Base-by-base conservation (phyloP, 2,329 filamentous ascomycete genomes). In the Penicillium sp. region DNA sequence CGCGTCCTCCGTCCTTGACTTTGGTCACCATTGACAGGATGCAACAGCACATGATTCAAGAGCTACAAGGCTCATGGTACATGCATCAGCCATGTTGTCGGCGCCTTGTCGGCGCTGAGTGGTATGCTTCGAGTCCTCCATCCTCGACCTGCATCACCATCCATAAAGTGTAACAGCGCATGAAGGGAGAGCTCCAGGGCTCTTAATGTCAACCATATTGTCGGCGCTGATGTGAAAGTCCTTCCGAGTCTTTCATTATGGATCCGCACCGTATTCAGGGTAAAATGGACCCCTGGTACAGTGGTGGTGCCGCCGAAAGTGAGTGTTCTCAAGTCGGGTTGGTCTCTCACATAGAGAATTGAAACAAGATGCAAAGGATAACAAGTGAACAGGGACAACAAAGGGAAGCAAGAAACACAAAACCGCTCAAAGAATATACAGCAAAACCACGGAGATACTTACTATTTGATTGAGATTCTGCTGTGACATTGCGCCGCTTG, bases 381-480 rank as follows among this genome's bases (percentile, higher is more conserved):
- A 23, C 23, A 14, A 35, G 34, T 34, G 9, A 35, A 39, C 29
- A 11, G 23, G 6, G 16, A 57, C 14, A 42, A 57, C 14, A 42
- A 38, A 34, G 43, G 34, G 16, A 51, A 45, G 40, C 10, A n/a
- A 13, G n/a, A 13, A 32, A 41, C 19, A 7, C 18, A 41, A 46
- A 13, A 41, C 14, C 18, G n/a, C 18, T 29, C 16, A 23, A 45
- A 55, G 2, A 49, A 49, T 23, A 5, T 4, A 14, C 1, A 42
- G 42, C 16, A 13, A 14, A 16, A 49, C 16, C 38, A 55, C 40
- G 55, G 34, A 13, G 38, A 47, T 42, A 79, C 92, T 83, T 82
- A 97, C 93, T 74, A 97, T 97, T 65, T 96, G 91, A 67, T 97
- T 97, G 1, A 97, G 75, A 69, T 97, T 96, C 67, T 95, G 90